Base-by-base conservation (phyloP, 2,329 filamentous ascomycete species). In the Trichoderma aggressivum region DNA sequence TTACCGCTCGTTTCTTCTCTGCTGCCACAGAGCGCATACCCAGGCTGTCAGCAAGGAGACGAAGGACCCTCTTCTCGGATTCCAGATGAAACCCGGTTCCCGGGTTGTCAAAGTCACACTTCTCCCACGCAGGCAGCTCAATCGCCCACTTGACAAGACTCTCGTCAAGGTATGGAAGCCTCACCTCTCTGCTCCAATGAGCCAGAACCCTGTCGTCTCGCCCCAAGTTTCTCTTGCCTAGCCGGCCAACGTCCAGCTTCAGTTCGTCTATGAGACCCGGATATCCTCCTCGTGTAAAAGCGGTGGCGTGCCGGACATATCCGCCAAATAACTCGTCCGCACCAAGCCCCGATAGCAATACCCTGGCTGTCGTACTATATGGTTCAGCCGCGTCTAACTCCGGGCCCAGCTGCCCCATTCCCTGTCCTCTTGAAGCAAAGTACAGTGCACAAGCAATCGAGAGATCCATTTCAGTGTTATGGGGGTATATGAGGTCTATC, bases 401-500 rank as follows among this genome's bases (percentile, higher is more conserved):
- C 2, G 72, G 71, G 39, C 75, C 71, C 14, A 74, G 77, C 69
- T 82, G 82, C 50, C 85, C 83, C 21, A 79, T 74, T 0, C 91
- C 93, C 64, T 83, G 80, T 1, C 94, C 95, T 50, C 94, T 88
- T 0, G 95, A 91, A 7, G 96, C 94, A 82, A 99, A 99, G 80
- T 98, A 98, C n/a, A 99, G 85, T 0, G 96, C 96, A 75, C 88
- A 91, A 0, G 93, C 92, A 76, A 99, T 99, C 4, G 96, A 99
- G 1, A 99, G 85, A 77, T 99, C 96, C 96, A 99, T 99, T 81
- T 99, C 96, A 0, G 96, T 99, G 75, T 97, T 95, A 81, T 99
- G 96, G 0, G 96, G 96, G 75, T 92, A 86, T 79, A 99, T 98
- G 21, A 99, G 84, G 2, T 88, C 86, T 47, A 94, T 87, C 24